Evolutionary conservation across 208 protist species (phyloP).

Genomic region (Novymonas esmeraldas): DNA sequence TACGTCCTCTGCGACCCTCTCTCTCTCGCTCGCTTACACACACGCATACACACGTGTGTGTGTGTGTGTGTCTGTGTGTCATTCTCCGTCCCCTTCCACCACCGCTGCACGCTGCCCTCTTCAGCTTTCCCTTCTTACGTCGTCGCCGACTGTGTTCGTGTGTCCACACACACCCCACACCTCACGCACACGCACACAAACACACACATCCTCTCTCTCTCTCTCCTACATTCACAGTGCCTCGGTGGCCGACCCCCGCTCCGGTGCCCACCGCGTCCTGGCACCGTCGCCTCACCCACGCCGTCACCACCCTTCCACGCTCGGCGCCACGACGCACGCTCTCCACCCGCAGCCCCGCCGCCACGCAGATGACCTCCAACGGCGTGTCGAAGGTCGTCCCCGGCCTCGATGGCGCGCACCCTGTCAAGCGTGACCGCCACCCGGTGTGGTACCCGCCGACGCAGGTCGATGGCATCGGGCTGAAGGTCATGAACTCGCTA

Average conservation of each 20-base stretch:
- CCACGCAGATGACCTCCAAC: not conserved
- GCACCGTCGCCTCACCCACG: no score
- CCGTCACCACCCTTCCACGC: not conserved
- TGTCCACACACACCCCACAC: not conserved
- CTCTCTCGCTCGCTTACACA: not conserved
- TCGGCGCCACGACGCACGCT: not conserved
- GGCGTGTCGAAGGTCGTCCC: constrained; percentile 19
- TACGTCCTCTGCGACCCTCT: not conserved
- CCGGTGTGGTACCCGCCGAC: constrained; percentile 78
- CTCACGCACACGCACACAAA: constrained; percentile 8
- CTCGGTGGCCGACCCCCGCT: constrained; percentile 5
- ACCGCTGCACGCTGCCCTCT: not conserved
- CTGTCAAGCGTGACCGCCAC: constrained; percentile 66
- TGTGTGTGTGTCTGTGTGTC: no score
- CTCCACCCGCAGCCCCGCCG: not conserved
- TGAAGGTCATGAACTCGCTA: constrained; percentile 85
- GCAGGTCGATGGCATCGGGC: constrained; percentile 29
- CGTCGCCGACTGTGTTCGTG: not conserved
- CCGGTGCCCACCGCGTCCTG: constrained; percentile 16
- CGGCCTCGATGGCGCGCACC: constrained; percentile 41
- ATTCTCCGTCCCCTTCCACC: not conserved
- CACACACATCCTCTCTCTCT: not conserved
- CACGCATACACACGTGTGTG: no score
- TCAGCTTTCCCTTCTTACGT: not conserved
- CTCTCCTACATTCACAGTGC: constrained; percentile 5